Conservation (phyloP, 441 rosid species). For the Sinapis alba region DNA sequence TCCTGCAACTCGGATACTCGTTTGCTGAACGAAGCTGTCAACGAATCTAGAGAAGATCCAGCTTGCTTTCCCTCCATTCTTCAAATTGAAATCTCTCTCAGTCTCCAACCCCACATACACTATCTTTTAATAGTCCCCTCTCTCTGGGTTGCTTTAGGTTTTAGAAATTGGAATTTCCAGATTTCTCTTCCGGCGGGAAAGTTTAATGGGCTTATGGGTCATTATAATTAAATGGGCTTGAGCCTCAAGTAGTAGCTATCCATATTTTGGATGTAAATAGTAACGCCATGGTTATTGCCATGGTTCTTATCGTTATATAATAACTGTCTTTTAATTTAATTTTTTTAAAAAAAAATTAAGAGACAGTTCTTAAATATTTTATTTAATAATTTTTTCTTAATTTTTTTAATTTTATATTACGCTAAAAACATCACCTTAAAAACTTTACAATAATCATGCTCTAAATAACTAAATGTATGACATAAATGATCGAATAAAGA, state of each 20-base stretch:
- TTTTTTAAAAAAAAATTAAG: no score
- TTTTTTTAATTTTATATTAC: no score
- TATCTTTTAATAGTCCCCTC: neutral
- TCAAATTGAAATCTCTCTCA: neutral
- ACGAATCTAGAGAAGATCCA: conserved; percentile 68
- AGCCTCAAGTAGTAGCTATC: neutral
- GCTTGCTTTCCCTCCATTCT: conserved; percentile 66
- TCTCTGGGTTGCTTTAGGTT: conserved; percentile 23
- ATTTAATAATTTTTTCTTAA: no score
- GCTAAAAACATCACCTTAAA: no score
- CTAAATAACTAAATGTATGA: no score
- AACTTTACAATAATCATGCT: no score
- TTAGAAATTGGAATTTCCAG: conserved; percentile 3
- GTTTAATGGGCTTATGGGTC: conserved; percentile 7
- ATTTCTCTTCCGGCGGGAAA: conserved; percentile 31
- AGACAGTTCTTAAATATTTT: no score
- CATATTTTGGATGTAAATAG: neutral
- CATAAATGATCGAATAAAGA: neutral
- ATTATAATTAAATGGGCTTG: neutral
- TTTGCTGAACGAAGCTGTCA: conserved; percentile 66
- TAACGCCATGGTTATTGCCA: no score
- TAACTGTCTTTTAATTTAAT: no score
- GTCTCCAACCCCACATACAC: neutral
- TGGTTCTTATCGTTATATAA: no score
- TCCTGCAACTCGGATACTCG: conserved; percentile 80